phyloP scores from a whole-genome alignment of 2,329 filamentous ascomycete species.

The Penicillium occitanis region DNA sequence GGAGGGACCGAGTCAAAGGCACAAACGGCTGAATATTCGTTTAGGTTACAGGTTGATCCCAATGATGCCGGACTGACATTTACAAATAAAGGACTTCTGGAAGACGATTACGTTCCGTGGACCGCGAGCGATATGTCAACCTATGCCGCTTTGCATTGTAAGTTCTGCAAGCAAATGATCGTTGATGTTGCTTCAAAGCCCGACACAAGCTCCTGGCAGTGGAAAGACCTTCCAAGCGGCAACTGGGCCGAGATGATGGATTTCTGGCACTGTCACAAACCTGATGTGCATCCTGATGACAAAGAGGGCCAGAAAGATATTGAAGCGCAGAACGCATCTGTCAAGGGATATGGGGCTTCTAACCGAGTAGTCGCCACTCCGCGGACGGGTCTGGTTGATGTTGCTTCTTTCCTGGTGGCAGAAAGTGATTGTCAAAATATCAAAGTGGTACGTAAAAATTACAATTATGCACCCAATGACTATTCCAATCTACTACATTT shows the following conservation, averaged over 20 bases:
- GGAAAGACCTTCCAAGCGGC: slow-evolving; percentile 93
- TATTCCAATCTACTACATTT: slow-evolving; percentile 14
- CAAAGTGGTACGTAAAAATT: slow-evolving; percentile 35
- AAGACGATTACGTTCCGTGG: slow-evolving; percentile 39
- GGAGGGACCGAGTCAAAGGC: slow-evolving; percentile 17
- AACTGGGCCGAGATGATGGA: slow-evolving; percentile 99
- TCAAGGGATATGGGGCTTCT: slow-evolving; percentile 80
- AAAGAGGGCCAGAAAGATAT: slow-evolving; percentile 37
- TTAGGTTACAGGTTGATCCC: slow-evolving; percentile 55
- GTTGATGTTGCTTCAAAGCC: slow-evolving; percentile 24
- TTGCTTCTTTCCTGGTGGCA: slow-evolving; percentile 71
- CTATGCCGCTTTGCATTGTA: slow-evolving; percentile 39
- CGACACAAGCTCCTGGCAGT: slow-evolving; percentile 49
- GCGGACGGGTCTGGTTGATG: slow-evolving; percentile 75
- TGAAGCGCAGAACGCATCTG: slow-evolving; percentile 51
- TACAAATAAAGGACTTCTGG: slow-evolving; percentile 23
- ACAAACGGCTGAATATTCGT: slow-evolving; percentile 48
- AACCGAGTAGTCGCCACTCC: slow-evolving; percentile 67
- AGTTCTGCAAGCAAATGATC: slow-evolving; percentile 35
- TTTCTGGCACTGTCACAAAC: slow-evolving; percentile 99
- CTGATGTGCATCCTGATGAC: slow-evolving; percentile 52
- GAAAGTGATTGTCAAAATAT: slow-evolving; percentile 62
- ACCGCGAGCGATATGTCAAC: slow-evolving; percentile 40
- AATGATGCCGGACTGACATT: slow-evolving; percentile 23
- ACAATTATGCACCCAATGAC: neutral